These are phyloP conservation scores for Miscanthus lutarioriparius DNA, from an alignment of 176 grass and related monocot species.

Conservation along the genomic window DNA sequence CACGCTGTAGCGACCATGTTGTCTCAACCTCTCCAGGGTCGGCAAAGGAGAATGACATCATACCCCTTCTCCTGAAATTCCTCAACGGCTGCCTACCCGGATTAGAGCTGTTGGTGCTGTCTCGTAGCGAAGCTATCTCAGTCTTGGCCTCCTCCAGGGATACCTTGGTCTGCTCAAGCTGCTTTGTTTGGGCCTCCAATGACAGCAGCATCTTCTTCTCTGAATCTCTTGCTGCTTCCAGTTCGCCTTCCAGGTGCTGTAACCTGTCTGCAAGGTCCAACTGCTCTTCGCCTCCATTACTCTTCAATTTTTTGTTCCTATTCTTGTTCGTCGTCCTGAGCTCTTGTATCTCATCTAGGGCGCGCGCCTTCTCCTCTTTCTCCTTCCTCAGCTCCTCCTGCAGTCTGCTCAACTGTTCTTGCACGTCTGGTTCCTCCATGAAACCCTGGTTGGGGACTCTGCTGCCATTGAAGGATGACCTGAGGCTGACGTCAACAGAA, in stretches of 20 bases:
- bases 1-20: slow-evolving; percentile 52
- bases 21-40: slow-evolving; percentile 48
- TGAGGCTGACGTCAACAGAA: slow-evolving; percentile 16
- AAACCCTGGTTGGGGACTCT: slow-evolving; percentile 11
- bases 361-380: slow-evolving; percentile 50
- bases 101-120: slow-evolving; percentile 48
- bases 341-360: slow-evolving; percentile 51
- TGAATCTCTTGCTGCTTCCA: slow-evolving; percentile 62
- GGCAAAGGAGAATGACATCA: slow-evolving; percentile 46
- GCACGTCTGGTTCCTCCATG: slow-evolving; percentile 40
- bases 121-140: slow-evolving; percentile 56
- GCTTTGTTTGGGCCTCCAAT: slow-evolving; percentile 59
- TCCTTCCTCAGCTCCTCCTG: slow-evolving; percentile 73
- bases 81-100: slow-evolving; percentile 20
- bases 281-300: slow-evolving; percentile 18
- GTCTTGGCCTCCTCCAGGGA: slow-evolving; percentile 78
- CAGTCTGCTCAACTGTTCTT: slow-evolving; percentile 51
- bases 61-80: slow-evolving; percentile 47
- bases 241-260: slow-evolving; percentile 56
- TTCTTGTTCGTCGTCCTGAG: slow-evolving; percentile 43
- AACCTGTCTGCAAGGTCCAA: slow-evolving; percentile 40
- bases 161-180: slow-evolving; percentile 73
- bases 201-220: slow-evolving; percentile 73
- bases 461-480: slow-evolving; percentile 30
- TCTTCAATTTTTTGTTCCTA: slow-evolving; percentile 40